A percentile compares a stretch with the other conserved stretches of the same genome.
Evolutionary conservation across 73 alveolate genomes (phyloP).

Genomic region (Uronychia binucleata): DNA sequence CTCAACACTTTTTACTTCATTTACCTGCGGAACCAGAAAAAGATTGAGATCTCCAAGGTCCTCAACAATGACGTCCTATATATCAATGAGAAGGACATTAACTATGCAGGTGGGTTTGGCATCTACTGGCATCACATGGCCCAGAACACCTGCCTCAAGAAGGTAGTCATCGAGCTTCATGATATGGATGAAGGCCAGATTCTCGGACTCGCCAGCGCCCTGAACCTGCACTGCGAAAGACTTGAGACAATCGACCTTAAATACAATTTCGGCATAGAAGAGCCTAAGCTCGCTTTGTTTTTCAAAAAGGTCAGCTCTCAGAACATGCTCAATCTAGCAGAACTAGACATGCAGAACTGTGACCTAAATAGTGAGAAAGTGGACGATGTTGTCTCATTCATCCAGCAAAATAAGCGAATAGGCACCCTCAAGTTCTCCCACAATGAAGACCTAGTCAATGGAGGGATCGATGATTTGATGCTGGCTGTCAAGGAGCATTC

Average conservation of each 20-base stretch:
- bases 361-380: background rate
- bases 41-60: background rate
- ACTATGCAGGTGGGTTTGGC: background rate
- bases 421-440: background rate
- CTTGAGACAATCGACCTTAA: background rate
- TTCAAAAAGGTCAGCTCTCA: background rate
- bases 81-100: background rate
- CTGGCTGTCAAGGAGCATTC: background rate
- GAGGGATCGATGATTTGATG: background rate
- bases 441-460: background rate
- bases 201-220: background rate
- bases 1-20: background rate
- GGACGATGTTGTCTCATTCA: too few relatives aligned
- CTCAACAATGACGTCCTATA: background rate
- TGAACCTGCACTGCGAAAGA: background rate
- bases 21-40: background rate
- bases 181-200: background rate
- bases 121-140: background rate
- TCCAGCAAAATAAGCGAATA: background rate
- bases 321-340: background rate
- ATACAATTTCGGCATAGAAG: background rate
- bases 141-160: background rate
- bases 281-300: background rate
- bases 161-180: background rate
- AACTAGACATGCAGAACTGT: background rate